Evolutionary conservation across 2,329 filamentous ascomycete genomes (phyloP).

Genomic region (Sclerotinia sclerotiorum): DNA sequence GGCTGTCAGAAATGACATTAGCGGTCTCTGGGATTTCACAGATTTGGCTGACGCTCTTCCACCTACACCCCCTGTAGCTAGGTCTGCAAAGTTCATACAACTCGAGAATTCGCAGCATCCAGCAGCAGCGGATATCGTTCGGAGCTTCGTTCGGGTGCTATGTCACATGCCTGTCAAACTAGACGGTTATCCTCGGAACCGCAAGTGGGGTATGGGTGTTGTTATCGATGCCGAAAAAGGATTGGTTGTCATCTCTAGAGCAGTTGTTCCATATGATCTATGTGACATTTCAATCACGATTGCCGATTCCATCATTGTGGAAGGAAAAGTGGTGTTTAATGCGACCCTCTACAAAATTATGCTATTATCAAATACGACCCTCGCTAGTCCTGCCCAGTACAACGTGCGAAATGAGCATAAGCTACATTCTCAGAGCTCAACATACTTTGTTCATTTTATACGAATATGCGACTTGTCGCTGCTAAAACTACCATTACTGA

Average conservation of each 20-base stretch:
- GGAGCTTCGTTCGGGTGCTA: conserved; percentile 90
- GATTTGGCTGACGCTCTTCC: conserved; percentile 81
- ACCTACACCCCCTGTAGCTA: conserved; percentile 66
- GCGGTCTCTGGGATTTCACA: conserved; percentile 91
- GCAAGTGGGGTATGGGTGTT: conserved; percentile 91
- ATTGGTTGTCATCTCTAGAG: conserved; percentile 88
- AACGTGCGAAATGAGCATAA: conserved; percentile 82
- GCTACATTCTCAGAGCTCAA: conserved; percentile 89
- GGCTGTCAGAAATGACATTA: conserved; percentile 83
- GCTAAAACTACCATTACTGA: conserved; percentile 94
- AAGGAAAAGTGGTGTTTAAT: conserved; percentile 92
- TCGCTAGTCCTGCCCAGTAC: conserved; percentile 89
- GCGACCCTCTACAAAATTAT: conserved; percentile 95
- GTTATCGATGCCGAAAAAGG: conserved; percentile 98
- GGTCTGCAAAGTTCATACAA: conserved; percentile 87
- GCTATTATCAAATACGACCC: conserved; percentile 94
- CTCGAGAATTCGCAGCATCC: conserved; percentile 85
- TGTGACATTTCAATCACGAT: conserved; percentile 97
- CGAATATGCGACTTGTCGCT: conserved; percentile 90
- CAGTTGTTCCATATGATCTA: conserved; percentile 92
- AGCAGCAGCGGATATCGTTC: conserved; percentile 87
- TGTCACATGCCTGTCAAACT: conserved; percentile 94
- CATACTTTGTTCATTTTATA: conserved; percentile 96
- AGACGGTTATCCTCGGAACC: conserved; percentile 93
- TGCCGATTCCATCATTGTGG: conserved; percentile 91